Percentiles rank a stretch among this genome's conserved stretches.
Evolutionary conservation across 2,329 filamentous ascomycete species (phyloP).

Genomic region (Calonectria henricotiae): DNA sequence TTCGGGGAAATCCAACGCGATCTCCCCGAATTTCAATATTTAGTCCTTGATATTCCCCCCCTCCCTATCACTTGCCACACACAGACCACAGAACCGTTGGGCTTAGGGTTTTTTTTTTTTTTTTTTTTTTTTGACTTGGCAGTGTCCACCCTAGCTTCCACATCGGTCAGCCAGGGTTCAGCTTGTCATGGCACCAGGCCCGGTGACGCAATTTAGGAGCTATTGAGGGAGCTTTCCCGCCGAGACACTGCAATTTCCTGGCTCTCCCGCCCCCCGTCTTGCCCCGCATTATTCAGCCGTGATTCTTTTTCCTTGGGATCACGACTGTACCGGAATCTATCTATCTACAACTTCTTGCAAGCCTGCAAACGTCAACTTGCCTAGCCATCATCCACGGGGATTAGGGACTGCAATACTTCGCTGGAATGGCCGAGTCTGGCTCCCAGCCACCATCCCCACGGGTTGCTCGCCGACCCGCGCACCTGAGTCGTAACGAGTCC

Average conservation of each 20-base stretch:
- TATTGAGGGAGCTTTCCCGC: not conserved
- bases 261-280: not conserved
- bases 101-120: not conserved
- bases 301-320: not conserved
- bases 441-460: conserved; percentile 58
- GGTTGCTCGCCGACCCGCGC: conserved; percentile 52
- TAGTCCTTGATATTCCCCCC: not conserved
- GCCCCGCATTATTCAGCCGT: conserved; percentile 11
- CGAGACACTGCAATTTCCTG: conserved; percentile 17
- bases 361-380: not conserved
- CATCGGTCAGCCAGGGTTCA: conserved; percentile 18
- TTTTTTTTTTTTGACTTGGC: not conserved
- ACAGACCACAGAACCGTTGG: conserved; percentile 6
- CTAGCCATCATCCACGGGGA: not conserved
- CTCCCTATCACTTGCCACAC: conserved; percentile 7
- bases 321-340: not conserved
- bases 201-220: conserved; percentile 27
- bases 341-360: not conserved
- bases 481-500: conserved; percentile 52
- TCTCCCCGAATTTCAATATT: conserved; percentile 7
- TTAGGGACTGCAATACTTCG: conserved; percentile 3
- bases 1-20: conserved; percentile 5
- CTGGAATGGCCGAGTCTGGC: conserved; percentile 54
- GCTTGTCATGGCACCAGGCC: not conserved
- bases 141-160: not conserved